A percentile compares a stretch with the other conserved stretches of the same genome.
Conservation (phyloP, 495 filamentous ascomycete species). For the Daldinia loculata region DNA sequence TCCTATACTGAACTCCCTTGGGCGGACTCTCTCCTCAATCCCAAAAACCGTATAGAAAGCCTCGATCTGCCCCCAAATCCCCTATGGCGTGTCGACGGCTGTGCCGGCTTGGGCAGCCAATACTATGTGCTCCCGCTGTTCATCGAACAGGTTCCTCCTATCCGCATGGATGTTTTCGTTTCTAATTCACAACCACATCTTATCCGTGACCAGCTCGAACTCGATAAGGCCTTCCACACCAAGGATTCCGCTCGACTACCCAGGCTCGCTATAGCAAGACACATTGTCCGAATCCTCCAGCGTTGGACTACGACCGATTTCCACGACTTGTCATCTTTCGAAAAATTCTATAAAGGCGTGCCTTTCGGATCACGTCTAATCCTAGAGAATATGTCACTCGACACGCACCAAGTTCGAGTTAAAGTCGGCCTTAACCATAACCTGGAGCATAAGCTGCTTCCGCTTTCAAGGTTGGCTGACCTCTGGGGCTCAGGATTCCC, state of each 20-base stretch:
- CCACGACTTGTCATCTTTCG: conserved; percentile 40
- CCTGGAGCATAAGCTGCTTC: conserved; percentile 53
- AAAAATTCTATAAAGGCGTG: conserved; percentile 43
- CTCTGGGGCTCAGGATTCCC: conserved; percentile 45
- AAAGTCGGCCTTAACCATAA: conserved; percentile 53
- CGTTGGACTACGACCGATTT: conserved; percentile 48
- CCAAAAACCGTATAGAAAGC: conserved; percentile 61
- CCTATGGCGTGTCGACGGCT: conserved; percentile 60
- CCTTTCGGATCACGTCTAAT: conserved; percentile 60
- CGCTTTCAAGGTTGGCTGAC: conserved; percentile 37
- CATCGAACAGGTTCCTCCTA: conserved; percentile 49
- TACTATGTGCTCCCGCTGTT: conserved; percentile 58
- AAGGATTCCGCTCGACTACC: conserved; percentile 53
- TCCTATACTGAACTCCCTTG: conserved; percentile 38
- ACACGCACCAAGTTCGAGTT: conserved; percentile 50
- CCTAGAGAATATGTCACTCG: conserved; percentile 52
- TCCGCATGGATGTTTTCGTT: conserved; percentile 61
- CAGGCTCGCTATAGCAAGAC: conserved; percentile 53
- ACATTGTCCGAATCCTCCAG: conserved; percentile 57
- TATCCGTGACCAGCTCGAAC: conserved; percentile 55
- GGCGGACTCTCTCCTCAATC: conserved; percentile 55
- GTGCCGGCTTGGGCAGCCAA: conserved; percentile 59
- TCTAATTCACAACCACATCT: conserved; percentile 49
- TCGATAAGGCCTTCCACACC: conserved; percentile 57
- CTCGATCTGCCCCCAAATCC: conserved; percentile 52